Conservation (phyloP, 2,329 filamentous ascomycete species). For the Colletotrichum somersetense region DNA sequence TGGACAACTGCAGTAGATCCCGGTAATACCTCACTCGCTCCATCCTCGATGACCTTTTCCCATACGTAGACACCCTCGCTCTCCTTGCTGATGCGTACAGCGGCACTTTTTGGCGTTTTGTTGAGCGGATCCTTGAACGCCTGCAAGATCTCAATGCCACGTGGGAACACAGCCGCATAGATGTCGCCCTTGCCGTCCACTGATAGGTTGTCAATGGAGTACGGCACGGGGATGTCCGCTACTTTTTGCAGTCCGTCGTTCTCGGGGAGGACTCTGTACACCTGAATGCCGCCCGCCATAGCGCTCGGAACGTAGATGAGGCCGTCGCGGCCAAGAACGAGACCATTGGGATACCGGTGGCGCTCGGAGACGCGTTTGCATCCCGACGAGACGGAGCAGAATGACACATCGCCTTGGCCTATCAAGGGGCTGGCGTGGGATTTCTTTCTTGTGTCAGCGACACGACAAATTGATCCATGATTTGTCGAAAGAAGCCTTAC, state of each 20-base stretch:
- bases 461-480: neutral
- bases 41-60: constrained; percentile 48
- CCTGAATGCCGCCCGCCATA: constrained; percentile 43
- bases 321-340: constrained; percentile 45
- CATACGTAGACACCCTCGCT: constrained; percentile 40
- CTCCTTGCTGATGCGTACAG: constrained; percentile 44
- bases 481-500: constrained; percentile 22
- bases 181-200: constrained; percentile 46
- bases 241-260: constrained; percentile 42
- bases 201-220: constrained; percentile 47
- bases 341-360: constrained; percentile 50
- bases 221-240: constrained; percentile 42
- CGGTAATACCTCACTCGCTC: constrained; percentile 45
- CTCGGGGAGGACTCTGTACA: constrained; percentile 29
- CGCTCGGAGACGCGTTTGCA: constrained; percentile 44
- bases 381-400: constrained; percentile 44
- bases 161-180: constrained; percentile 46
- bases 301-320: constrained; percentile 51
- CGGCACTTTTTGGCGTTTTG: constrained; percentile 37
- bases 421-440: constrained; percentile 44
- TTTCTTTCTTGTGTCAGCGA: constrained; percentile 28
- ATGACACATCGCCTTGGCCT: constrained; percentile 46
- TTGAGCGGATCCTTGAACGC: constrained; percentile 43
- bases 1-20: constrained; percentile 46
- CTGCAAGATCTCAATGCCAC: constrained; percentile 35